Conservation (phyloP, 805 yeast genomes). For the Huiozyma sinensis region DNA sequence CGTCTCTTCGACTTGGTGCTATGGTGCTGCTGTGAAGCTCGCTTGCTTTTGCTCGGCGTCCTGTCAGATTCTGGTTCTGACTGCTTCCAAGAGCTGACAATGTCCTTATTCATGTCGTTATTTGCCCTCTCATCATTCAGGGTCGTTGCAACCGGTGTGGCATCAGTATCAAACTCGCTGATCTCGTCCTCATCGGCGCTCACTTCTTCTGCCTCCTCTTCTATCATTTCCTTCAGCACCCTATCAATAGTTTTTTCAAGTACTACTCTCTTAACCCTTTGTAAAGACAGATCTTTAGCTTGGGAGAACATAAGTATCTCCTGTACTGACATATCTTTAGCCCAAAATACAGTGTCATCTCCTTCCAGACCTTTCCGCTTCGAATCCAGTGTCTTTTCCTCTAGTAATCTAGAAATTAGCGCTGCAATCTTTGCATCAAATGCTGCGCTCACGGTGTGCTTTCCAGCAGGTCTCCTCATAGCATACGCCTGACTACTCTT, state of each 20-base stretch:
- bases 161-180: conserved; percentile 27
- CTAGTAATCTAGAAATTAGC: conserved; percentile 45
- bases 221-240: conserved; percentile 42
- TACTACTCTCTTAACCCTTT: conserved; percentile 54
- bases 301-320: conserved; percentile 54
- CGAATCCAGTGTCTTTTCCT: conserved; percentile 41
- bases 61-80: conserved; percentile 36
- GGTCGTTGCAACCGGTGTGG: conserved; percentile 10
- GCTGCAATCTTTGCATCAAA: conserved; percentile 49
- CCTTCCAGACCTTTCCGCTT: conserved; percentile 12
- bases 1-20: conserved; percentile 30
- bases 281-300: conserved; percentile 52
- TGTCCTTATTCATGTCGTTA: conserved; percentile 66
- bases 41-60: conserved; percentile 11
- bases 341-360: conserved; percentile 39
- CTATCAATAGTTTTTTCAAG: conserved; percentile 56
- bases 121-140: conserved; percentile 23
- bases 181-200: conserved; percentile 19
- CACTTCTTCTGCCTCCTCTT: conserved; percentile 53
- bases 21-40: conserved; percentile 1
- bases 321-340: conserved; percentile 41
- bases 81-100: conserved; percentile 59
- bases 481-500: conserved; percentile 4
- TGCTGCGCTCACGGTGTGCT: conserved; percentile 20
- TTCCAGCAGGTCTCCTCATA: conserved; percentile 25